Conservation (phyloP, 768 basidiomycete species). For the Calocera cornea region DNA sequence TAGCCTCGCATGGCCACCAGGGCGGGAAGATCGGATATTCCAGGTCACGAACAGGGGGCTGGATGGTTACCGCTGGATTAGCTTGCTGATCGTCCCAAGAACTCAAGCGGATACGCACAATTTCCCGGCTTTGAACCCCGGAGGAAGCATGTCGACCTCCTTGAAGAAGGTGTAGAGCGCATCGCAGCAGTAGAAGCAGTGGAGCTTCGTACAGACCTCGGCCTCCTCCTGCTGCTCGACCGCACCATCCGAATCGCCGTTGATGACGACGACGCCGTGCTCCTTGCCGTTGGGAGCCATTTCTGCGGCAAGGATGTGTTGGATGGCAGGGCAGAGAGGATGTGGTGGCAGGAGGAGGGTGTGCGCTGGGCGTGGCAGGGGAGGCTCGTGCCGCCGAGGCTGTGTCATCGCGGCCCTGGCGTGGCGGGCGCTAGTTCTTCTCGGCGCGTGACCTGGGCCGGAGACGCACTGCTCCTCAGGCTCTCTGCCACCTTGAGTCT, state of each 20-base stretch:
- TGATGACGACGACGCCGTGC: background rate
- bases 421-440: background rate
- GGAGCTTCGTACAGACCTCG: conserved; percentile 8
- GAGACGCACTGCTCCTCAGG: no score
- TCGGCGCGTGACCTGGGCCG: no score
- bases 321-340: background rate
- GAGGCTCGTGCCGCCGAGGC: no score
- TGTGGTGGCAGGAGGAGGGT: background rate
- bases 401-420: background rate
- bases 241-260: background rate
- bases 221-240: background rate
- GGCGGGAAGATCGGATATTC: conserved; percentile 57
- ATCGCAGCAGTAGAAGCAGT: conserved; percentile 30
- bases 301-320: background rate
- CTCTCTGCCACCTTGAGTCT: no score
- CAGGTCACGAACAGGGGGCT: conserved; percentile 96
- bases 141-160: conserved; percentile 38
- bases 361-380: no score
- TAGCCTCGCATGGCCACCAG: conserved; percentile 48
- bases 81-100: background rate
- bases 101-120: conserved; percentile 41
- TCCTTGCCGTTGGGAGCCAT: background rate
- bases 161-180: conserved; percentile 29
- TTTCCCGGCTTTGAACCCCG: conserved; percentile 56
- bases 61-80: background rate